Percentiles rank a stretch among this genome's conserved stretches.
phyloP scores from a whole-genome alignment of 345 rosid species.

The Diplotaxis tenuifolia region DNA sequence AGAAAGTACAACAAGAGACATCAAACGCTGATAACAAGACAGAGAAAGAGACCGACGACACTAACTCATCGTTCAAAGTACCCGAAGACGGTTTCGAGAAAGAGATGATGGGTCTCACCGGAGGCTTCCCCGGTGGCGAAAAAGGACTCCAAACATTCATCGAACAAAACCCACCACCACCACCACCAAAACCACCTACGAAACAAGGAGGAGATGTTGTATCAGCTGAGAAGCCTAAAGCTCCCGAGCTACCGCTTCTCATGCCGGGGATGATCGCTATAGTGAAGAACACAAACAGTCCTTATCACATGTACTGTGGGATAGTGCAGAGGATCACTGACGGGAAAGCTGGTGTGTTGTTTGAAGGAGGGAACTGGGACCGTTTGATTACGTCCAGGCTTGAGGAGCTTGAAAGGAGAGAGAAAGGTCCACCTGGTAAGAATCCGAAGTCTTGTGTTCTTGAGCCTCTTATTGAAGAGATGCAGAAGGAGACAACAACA shows the following conservation, averaged over 20 bases:
- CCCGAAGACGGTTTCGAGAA: conserved; percentile 70
- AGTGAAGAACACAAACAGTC: conserved; percentile 73
- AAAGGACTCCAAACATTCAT: conserved; percentile 64
- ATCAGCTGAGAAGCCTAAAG: conserved; percentile 55
- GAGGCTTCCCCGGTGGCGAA: conserved; percentile 92
- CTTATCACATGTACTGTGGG: conserved; percentile 82
- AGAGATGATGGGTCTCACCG: conserved; percentile 86
- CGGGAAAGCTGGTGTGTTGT: conserved; percentile 84
- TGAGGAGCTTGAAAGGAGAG: conserved; percentile 80
- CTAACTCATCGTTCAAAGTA: conserved; percentile 14
- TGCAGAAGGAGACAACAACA: conserved; percentile 16
- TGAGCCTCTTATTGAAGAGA: conserved; percentile 47
- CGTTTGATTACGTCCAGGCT: conserved; percentile 69
- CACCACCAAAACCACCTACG: conserved; percentile 21
- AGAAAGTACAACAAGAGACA: conserved; percentile 24
- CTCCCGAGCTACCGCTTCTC: conserved; percentile 69
- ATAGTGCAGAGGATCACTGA: conserved; percentile 90
- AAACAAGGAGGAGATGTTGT: conserved; percentile 27
- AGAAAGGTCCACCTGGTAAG: conserved; percentile 79
- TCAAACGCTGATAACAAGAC: conserved; percentile 15
- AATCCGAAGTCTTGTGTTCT: conserved; percentile 76
- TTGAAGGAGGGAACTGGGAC: conserved; percentile 93
- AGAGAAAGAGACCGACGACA: conserved; percentile 6
- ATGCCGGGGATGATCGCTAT: conserved; percentile 93
- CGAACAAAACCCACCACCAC: conserved; percentile 72